phyloP scores from a whole-genome alignment of 495 filamentous ascomycete species.

The Penicillium cinerascens region DNA sequence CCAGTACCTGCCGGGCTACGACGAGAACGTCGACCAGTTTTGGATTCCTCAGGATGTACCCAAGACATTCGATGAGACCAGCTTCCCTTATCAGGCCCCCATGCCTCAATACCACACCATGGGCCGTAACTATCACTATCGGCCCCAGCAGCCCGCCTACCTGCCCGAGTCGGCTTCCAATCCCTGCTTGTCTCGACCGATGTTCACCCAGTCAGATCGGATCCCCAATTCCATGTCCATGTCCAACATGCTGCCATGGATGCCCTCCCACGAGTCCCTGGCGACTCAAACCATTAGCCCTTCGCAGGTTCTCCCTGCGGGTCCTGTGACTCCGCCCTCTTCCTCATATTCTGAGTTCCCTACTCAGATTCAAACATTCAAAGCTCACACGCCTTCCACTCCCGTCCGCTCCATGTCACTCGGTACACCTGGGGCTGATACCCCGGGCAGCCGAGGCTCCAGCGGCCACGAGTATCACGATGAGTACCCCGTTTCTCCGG shows the following conservation, averaged over 20 bases:
- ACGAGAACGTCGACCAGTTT: conserved; percentile 44
- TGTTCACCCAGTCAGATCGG: conserved; percentile 42
- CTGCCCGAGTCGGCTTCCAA: conserved; percentile 43
- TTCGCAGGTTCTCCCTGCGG: conserved; percentile 29
- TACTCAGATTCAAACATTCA: conserved; percentile 33
- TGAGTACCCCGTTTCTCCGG: conserved; percentile 38
- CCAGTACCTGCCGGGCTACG: conserved; percentile 42
- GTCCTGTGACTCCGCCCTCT: conserved; percentile 40
- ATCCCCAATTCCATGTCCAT: conserved; percentile 43
- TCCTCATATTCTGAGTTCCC: conserved; percentile 43
- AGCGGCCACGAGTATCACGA: conserved; percentile 38
- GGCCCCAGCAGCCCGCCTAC: conserved; percentile 32
- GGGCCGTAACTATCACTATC: conserved; percentile 38
- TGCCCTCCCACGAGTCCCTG: conserved; percentile 36
- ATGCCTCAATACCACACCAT: conserved; percentile 40
- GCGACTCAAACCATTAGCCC: conserved; percentile 42
- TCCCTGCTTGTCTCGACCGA: conserved; percentile 42
- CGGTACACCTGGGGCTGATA: conserved; percentile 39
- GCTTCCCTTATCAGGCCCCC: conserved; percentile 34
- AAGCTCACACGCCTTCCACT: conserved; percentile 41
- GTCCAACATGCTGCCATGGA: conserved; percentile 43
- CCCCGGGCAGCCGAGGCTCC: conserved; percentile 39
- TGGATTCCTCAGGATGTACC: conserved; percentile 40
- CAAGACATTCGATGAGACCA: conserved; percentile 36
- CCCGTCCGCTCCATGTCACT: conserved; percentile 41